Base-by-base conservation (phyloP, 2,329 filamentous ascomycete genomes). In the Thelonectria blattea region DNA sequence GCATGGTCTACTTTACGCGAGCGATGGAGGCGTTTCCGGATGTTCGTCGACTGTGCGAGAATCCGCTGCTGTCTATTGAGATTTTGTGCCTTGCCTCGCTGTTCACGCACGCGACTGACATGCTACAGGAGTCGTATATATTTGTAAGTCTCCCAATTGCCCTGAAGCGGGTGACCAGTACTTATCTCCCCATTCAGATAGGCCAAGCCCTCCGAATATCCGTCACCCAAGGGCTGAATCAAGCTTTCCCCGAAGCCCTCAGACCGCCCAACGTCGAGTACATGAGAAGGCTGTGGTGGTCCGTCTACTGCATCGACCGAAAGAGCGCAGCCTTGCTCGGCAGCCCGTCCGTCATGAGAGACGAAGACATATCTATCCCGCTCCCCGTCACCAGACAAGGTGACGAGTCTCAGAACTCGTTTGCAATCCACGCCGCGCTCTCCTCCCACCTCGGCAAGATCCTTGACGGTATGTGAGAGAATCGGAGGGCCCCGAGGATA, bases 391-490 rank as follows among this genome's bases (percentile, higher is more conserved):
- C 58, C 1, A 67, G 27, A 6, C 15, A 46, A 1, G 58, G 53
- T 6, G 43, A 62, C n/a, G 60, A 67, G 41, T 52, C 49, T 0
- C 55, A 67, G 15, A 67, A 64, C 39, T 51, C 58, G 9, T 65
- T 67, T 34, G 57, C 65, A 2, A 62, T 67, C 2, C 65, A 67
- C 34, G 58, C 49, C 3, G 62, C 62, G 42, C 37, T 64, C 2
- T 67, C 63, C 17, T 67, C 65, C 22, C 60, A 67, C 20, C 18
- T 67, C 2, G 65, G 65, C 15, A 67, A 65, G 46, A 65, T 67
- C 5, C 65, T 67, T 4, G 65, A 65, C n/a, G 62, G 65, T 67
- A 58, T 18, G 51, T 17, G 15, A 24, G 15, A 24, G 15, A 24
- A 5, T n/a, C 1, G 5, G 22, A 30, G 7, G 1, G 5, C 14